Base-by-base conservation (phyloP, 768 basidiomycete genomes). In the Leucosporidium yakuticum region DNA sequence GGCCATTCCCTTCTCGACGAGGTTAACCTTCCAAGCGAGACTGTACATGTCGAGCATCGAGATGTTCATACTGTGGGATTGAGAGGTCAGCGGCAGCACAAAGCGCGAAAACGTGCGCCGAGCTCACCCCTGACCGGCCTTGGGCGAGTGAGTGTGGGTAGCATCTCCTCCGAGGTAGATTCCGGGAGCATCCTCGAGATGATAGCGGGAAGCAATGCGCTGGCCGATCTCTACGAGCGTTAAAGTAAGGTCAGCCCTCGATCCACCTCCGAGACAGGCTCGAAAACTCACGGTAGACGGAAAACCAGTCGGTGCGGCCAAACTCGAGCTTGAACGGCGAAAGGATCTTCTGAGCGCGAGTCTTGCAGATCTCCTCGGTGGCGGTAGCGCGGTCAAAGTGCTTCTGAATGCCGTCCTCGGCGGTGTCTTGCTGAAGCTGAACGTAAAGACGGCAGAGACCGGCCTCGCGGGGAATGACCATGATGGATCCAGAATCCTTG, bases 391-490 rank as follows among this genome's bases (percentile, higher is more conserved):
- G 87, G 74, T 86, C 86, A 67, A 56, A 23, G 55, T 71, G 68
- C 27, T 61, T 62, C 31, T 70, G 60, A 21, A 70, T 69, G 49
- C 51, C 56, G 25, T 57, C 44, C n/a, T 59, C 60, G 29, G 64
- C 68, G 27, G 39, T 15, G 68, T 62, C 53, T 69, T 68, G 49
- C 12, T 82, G 82, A 23, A 70, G 72, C 62, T 76, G 75, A n/a
- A 76, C 74, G 70, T 76, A 76, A 44, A 76, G 69, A 7, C 73
- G 70, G 20, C 58, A 60, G 48, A 62, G 62, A 7, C 62, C 51
- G 39, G 19, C 39, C 64, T 77, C 76, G 49, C 89, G 83, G 0
- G 89, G 89, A 62, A 91, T 88, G 57, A 88, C 76, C 85, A 90
- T 87, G 71, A 86, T 85, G 0, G 70, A 70, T n/a, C 76, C 76